These are phyloP conservation scores for Starmerella apis DNA, from an alignment of 805 yeast species.

Conservation along the genomic window DNA sequence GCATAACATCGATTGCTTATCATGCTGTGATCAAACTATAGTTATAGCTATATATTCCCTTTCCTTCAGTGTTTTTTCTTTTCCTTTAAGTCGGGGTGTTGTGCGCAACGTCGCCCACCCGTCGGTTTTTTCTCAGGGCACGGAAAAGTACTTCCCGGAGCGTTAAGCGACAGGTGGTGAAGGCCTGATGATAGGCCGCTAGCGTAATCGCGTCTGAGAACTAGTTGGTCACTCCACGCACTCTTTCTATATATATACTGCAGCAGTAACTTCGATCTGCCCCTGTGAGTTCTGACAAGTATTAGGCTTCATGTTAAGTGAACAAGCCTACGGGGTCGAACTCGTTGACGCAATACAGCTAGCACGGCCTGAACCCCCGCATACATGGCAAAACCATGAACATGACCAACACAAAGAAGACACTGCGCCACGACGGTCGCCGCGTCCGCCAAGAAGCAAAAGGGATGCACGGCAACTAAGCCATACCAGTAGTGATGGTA, in stretches of 20 bases:
- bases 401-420: background rate
- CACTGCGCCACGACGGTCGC: background rate
- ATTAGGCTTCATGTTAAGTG: background rate
- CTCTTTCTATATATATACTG: background rate
- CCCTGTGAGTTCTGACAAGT: background rate
- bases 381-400: background rate
- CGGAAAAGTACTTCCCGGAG: background rate
- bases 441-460: background rate
- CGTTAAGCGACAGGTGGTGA: background rate
- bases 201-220: slow-evolving; percentile 3
- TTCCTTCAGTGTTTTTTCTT: too few relatives aligned
- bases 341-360: background rate
- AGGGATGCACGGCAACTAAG: background rate
- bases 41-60: too few relatives aligned
- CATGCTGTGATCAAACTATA: background rate
- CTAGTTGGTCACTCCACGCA: background rate
- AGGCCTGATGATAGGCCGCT: background rate
- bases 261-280: background rate
- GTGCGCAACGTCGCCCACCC: background rate
- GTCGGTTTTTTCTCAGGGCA: background rate
- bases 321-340: background rate
- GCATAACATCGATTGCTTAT: background rate
- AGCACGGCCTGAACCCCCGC: background rate
- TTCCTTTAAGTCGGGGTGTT: too few relatives aligned
- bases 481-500: slow-evolving; percentile 10